Base-by-base conservation (phyloP, 2,329 filamentous ascomycete genomes). In the Ceratocystis alfenasii region DNA sequence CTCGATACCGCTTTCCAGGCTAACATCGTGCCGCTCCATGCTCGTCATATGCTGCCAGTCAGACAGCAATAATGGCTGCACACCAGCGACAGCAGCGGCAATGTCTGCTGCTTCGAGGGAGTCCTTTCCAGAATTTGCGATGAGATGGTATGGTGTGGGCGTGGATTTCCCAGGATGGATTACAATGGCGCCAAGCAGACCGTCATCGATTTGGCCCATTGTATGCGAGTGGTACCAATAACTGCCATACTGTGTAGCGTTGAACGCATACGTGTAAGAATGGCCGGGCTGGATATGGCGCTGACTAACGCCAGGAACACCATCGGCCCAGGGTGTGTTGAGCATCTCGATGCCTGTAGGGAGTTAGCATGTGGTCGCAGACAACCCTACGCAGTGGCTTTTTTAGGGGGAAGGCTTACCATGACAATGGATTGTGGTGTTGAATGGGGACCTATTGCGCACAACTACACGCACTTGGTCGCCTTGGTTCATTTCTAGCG, bases 211-310 rank as follows among this genome's bases (percentile, higher is more conserved):
- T 68, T 85, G 83, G 1, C 78, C 78, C 1, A 75, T 74, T 28
- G 77, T 76, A 70, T 87, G 84, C 0, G 81, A 78, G 72, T 86
- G 84, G 69, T 86, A 87, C 76, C 81, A 85, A 72, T 82, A 84
- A 53, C 78, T 79, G 2, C 84, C 84, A 69, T 82, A 79, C 65
- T 83, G 78, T 0, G 75, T 76, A 0, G 83, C 83, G n/a, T 74
- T 77, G 75, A 81, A 87, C 41, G 74, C 75, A 70, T 86, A 83
- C 0, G 76, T 74, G 69, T 81, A 86, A 33, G 72, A 75, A 2
- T 71, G 70, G 1, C 78, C 78, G 0, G 81, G 77, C 12, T 73
- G 70, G 65, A 86, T 84, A 2, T 78, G 74, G 2, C 74, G 74
- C 69, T 86, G 83, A 0, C 79, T 78, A 1, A 86, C 71, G 1